Base-by-base conservation (phyloP, 768 basidiomycete species). In the Lyophyllum semitale region DNA sequence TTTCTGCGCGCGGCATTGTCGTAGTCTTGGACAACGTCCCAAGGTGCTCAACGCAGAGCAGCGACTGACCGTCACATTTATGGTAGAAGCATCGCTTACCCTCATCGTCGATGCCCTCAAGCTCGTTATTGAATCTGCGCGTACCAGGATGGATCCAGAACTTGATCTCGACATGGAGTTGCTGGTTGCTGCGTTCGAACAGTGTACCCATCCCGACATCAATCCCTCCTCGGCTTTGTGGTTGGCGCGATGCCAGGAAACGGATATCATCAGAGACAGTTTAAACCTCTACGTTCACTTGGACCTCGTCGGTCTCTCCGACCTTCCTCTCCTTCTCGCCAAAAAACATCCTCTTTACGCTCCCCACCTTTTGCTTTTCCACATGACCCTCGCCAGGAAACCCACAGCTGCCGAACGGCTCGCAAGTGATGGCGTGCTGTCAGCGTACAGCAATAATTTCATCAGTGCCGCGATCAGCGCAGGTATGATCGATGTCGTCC, bases 111-210 rank as follows among this genome's bases (percentile, higher is more conserved):
- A 89, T 53, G 87, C 82, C 2, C 77, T 83, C 20, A 81, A 82
- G 26, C 70, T 86, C 25, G 81, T 84, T 3, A 89, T 94, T 60
- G 78, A 84, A 46, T 73, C 84, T 27, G 90, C 89, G 0, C 77
- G 79, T 17, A 77, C 75, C 30, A 71, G 83, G 42, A 61, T 77
- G 32, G 82, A 87, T 66, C 57, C 83, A 53, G 87, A 90, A 42
- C 73, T 92, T 6, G 91, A 94, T 68, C 76, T 81, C 18, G 92
- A 96, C 58, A 84, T 95, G 80, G 86, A 92, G 58, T 75, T 93
- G 11, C 74, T 93, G 12, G 85, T 93, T 4, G 82, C 89, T 7
- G 86, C 90, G n/a, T 92, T 95, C 58, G 84, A 91, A 59, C 89
- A 91, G 64, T 88, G 88, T 66, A 91, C 83, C 7, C 80, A 83